Evolutionary conservation across 108 stramenopile species (phyloP).

Genomic region (Nitzschia putrida): DNA sequence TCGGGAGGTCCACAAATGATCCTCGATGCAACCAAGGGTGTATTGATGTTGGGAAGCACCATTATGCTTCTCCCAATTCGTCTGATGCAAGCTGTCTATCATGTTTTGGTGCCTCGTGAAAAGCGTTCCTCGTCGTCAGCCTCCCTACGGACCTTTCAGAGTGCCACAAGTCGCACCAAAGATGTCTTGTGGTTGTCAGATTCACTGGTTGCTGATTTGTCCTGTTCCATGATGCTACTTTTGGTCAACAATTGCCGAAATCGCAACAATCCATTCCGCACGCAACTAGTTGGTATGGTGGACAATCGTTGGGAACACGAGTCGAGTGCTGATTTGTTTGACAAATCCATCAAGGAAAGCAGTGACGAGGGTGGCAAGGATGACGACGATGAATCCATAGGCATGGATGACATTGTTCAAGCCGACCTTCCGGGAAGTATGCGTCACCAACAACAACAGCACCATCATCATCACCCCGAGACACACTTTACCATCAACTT

Average conservation of each 20-base stretch:
- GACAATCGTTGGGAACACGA: conserved; percentile 74
- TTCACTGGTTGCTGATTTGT: conserved; percentile 71
- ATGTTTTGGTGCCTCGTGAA: conserved; percentile 17
- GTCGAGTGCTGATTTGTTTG: conserved; percentile 17
- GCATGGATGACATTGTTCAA: conserved; percentile 13
- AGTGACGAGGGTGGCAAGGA: background rate
- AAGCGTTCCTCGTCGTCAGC: conserved; percentile 6
- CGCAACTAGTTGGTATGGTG: conserved; percentile 48
- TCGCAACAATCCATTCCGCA: conserved; percentile 58
- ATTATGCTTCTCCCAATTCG: conserved; percentile 78
- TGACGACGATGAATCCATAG: conserved; percentile 12
- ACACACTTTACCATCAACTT: conserved; percentile 61
- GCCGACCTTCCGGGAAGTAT: conserved; percentile 5
- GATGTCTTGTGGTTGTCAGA: conserved; percentile 76
- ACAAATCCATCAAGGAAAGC: background rate
- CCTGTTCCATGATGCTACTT: conserved; percentile 53
- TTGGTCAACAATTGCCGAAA: conserved; percentile 66
- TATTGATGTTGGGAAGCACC: conserved; percentile 56
- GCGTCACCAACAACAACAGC: no score
- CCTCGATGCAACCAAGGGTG: conserved; percentile 68
- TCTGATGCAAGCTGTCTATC: conserved; percentile 58
- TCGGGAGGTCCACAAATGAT: conserved; percentile 44
- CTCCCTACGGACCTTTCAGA: conserved; percentile 12
- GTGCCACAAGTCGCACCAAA: conserved; percentile 46
- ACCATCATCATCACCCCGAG: background rate